These are phyloP conservation scores for Rhododendron molle DNA, from an alignment of 148 eudicot species.

Conservation along the genomic window DNA sequence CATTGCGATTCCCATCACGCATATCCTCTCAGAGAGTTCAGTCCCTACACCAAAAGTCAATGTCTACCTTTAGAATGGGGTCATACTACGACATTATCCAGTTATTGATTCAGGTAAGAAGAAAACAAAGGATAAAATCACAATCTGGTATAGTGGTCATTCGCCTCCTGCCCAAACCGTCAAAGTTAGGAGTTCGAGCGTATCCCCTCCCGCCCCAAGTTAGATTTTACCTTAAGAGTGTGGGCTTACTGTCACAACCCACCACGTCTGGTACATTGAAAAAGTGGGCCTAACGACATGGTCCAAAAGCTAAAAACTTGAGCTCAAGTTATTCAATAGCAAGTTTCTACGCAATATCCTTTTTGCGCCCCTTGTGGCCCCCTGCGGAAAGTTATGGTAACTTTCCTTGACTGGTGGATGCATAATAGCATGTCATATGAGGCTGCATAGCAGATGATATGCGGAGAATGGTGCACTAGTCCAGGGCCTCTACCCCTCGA, in stretches of 20 bases:
- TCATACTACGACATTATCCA: background rate
- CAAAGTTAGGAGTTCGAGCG: background rate
- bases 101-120: background rate
- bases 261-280: background rate
- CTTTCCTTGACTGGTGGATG: background rate
- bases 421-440: background rate
- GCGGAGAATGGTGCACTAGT: background rate
- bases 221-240: background rate
- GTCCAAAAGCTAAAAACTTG: background rate
- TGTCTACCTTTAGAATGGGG: background rate
- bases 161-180: background rate
- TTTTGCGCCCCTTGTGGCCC: background rate
- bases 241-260: background rate
- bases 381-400: background rate
- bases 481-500: background rate
- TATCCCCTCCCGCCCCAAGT: background rate
- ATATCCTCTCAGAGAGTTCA: constrained; percentile 87
- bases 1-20: constrained; percentile 93
- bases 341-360: background rate
- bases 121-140: background rate
- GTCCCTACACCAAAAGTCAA: constrained; percentile 40
- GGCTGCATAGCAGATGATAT: background rate
- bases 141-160: background rate
- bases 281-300: background rate
- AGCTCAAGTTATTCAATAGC: background rate